Percentiles rank a stretch among this genome's conserved stretches.
phyloP scores from a whole-genome alignment of 2,329 filamentous ascomycete species.

The Aspergillus udagawae region DNA sequence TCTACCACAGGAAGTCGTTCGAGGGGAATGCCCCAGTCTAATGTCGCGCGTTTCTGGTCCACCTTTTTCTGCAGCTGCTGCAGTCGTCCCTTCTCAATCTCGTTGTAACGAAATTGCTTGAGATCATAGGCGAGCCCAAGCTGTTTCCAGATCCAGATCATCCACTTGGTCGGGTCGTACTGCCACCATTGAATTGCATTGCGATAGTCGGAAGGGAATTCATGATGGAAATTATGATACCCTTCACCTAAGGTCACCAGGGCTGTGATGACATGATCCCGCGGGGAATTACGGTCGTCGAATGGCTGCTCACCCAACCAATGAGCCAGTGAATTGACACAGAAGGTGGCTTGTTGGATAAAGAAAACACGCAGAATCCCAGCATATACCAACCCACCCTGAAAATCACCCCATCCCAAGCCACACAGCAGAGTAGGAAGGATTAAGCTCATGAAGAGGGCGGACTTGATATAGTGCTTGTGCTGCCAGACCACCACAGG shows the following conservation, averaged over 20 bases:
- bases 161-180: slow-evolving; percentile 85
- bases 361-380: slow-evolving; percentile 79
- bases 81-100: slow-evolving; percentile 81
- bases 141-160: slow-evolving; percentile 74
- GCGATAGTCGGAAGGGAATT: slow-evolving; percentile 85
- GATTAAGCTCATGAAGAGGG: slow-evolving; percentile 64
- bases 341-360: slow-evolving; percentile 85
- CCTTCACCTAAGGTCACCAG: slow-evolving; percentile 78
- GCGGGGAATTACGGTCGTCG: slow-evolving; percentile 79
- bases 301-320: slow-evolving; percentile 86
- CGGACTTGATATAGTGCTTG: slow-evolving; percentile 72
- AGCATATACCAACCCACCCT: slow-evolving; percentile 74
- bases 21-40: slow-evolving; percentile 78
- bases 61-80: slow-evolving; percentile 86
- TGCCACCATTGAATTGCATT: slow-evolving; percentile 84
- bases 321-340: slow-evolving; percentile 82
- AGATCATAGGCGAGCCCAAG: slow-evolving; percentile 76
- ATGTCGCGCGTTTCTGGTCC: slow-evolving; percentile 69
- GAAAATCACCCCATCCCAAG: slow-evolving; percentile 70
- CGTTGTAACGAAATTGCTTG: slow-evolving; percentile 81
- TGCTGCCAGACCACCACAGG: slow-evolving; percentile 79
- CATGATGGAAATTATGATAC: slow-evolving; percentile 91
- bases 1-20: slow-evolving; percentile 75
- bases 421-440: slow-evolving; percentile 71
- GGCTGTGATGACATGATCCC: slow-evolving; percentile 77